These are phyloP conservation scores for Suillus subalutaceus DNA, from an alignment of 768 basidiomycete genomes.

Conservation along the genomic window DNA sequence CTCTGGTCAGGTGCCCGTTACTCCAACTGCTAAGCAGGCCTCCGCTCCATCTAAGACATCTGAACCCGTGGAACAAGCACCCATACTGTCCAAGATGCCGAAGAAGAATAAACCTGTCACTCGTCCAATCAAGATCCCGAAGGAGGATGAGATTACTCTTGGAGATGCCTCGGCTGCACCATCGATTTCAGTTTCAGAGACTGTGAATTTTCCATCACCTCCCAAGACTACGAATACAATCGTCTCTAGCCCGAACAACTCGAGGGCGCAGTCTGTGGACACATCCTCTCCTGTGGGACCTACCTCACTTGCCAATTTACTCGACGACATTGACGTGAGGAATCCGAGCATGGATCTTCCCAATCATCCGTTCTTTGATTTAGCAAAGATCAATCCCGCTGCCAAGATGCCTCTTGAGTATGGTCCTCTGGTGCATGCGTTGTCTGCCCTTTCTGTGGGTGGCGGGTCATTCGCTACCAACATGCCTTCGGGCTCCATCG, in stretches of 20 bases:
- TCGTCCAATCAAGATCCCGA: slow-evolving; percentile 60
- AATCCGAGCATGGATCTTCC: slow-evolving; percentile 67
- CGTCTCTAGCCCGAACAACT: slow-evolving; percentile 56
- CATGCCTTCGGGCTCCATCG: slow-evolving; percentile 86
- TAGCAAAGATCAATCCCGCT: slow-evolving; percentile 70
- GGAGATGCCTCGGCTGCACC: slow-evolving; percentile 47
- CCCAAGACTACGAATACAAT: slow-evolving; percentile 33
- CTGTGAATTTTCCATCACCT: slow-evolving; percentile 39
- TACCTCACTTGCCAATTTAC: slow-evolving; percentile 61
- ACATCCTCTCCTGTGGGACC: slow-evolving; percentile 44
- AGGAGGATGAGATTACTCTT: slow-evolving; percentile 52
- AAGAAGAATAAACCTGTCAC: slow-evolving; percentile 76
- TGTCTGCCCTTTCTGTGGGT: slow-evolving; percentile 84
- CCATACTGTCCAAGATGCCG: slow-evolving; percentile 79
- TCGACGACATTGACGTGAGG: slow-evolving; percentile 66
- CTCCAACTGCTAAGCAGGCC: slow-evolving; percentile 23
- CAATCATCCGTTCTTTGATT: slow-evolving; percentile 77
- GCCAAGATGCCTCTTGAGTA: slow-evolving; percentile 83
- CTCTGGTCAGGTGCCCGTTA: neutral
- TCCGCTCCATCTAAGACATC: slow-evolving; percentile 21
- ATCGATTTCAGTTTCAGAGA: slow-evolving; percentile 53
- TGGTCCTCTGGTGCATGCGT: slow-evolving; percentile 81
- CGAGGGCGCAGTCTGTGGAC: slow-evolving; percentile 65
- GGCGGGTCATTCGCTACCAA: slow-evolving; percentile 79
- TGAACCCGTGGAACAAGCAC: slow-evolving; percentile 59